Conservation (phyloP, 176 grass and related monocot genomes). For the Aegilops bicornis region DNA sequence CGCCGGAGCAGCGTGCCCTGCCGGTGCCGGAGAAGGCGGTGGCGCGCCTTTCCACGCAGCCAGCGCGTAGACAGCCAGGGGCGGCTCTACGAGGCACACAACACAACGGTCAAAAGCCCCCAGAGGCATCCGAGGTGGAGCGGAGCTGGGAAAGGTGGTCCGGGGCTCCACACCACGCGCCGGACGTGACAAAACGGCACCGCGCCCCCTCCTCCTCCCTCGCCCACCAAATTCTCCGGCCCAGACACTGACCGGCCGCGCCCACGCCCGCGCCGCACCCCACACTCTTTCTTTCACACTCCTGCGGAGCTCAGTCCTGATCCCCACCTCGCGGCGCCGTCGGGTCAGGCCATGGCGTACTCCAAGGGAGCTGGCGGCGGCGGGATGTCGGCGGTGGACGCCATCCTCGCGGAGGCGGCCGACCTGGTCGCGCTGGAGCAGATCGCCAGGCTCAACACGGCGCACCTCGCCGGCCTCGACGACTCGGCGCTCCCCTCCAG, state of each 20-base stretch:
- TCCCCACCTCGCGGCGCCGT: not conserved
- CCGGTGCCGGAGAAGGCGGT: conserved; percentile 1
- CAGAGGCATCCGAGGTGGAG: conserved; percentile 7
- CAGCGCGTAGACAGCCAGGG: not conserved
- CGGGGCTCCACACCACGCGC: conserved; percentile 27
- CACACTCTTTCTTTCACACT: not conserved
- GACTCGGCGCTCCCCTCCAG: conserved; percentile 46
- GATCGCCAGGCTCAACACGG: conserved; percentile 79
- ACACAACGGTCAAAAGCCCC: conserved; percentile 34
- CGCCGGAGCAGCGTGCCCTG: not conserved
- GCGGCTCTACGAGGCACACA: not conserved
- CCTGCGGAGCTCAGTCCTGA: not conserved
- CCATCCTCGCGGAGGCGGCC: conserved; percentile 69
- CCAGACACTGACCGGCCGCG: not conserved
- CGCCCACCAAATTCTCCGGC: not conserved
- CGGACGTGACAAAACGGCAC: conserved; percentile 18
- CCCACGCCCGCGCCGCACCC: not conserved
- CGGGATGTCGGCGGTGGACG: conserved; percentile 50
- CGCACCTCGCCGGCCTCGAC: conserved; percentile 61
- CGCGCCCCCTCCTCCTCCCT: not conserved
- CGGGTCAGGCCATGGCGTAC: conserved; percentile 35
- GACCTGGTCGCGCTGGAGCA: conserved; percentile 69
- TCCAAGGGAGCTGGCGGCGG: not conserved
- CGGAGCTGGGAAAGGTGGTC: not conserved
- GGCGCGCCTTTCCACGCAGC: not conserved